Conservation (phyloP, 2,329 filamentous ascomycete species). For the Epichloe bromicola region DNA sequence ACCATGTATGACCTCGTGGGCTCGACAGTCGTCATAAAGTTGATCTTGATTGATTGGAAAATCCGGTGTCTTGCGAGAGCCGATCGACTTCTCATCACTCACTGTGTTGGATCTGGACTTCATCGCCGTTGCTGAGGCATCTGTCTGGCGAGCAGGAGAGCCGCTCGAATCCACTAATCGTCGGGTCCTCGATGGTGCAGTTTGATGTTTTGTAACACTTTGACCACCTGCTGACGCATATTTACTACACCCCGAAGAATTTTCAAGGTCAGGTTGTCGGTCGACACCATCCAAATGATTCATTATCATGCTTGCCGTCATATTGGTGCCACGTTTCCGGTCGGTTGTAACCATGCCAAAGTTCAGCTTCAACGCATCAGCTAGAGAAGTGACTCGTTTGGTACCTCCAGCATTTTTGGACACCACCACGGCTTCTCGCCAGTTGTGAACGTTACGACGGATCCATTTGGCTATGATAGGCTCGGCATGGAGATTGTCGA, state of each 20-base stretch:
- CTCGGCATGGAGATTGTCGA: conserved; percentile 94
- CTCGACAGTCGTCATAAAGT: conserved; percentile 66
- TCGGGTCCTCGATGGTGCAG: conserved; percentile 7
- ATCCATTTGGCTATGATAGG: conserved; percentile 95
- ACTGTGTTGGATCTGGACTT: conserved; percentile 7
- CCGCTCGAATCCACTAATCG: conserved; percentile 28
- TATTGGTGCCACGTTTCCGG: conserved; percentile 52
- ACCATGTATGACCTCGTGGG: conserved; percentile 80
- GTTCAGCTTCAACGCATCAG: conserved; percentile 91
- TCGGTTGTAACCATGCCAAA: conserved; percentile 94
- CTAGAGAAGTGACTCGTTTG: conserved; percentile 90
- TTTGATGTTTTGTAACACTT: conserved; percentile 9
- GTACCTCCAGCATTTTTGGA: conserved; percentile 97
- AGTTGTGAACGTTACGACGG: conserved; percentile 70
- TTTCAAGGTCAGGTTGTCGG: conserved; percentile 30
- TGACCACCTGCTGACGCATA: conserved; percentile 10
- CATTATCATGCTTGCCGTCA: conserved; percentile 70
- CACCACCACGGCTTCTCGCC: conserved; percentile 87
- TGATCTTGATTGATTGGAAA: conserved; percentile 22
- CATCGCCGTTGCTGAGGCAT: conserved; percentile 5
- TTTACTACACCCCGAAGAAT: conserved; percentile 11
- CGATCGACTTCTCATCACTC: conserved; percentile 9
- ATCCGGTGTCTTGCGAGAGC: conserved; percentile 15
- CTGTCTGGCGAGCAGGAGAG: conserved; percentile 25
- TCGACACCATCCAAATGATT: conserved; percentile 50